Evolutionary conservation across 768 basidiomycete species (phyloP).

Genomic region (Boletus huronensis): DNA sequence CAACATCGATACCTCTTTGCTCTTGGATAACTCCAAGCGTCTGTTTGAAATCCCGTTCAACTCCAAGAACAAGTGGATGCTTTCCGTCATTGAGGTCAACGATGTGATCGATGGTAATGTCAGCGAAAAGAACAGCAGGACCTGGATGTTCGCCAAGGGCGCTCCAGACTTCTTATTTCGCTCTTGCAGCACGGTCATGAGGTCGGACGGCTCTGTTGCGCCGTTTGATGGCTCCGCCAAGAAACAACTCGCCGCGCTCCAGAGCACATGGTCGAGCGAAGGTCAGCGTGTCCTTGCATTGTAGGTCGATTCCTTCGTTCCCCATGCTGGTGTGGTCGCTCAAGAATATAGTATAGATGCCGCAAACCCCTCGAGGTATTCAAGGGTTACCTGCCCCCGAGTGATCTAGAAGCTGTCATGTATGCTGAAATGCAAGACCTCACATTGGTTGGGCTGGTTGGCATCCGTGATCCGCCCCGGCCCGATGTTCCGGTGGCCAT

Average conservation of each 20-base stretch:
- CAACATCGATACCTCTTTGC: constrained; percentile 20
- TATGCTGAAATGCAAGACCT: constrained; percentile 37
- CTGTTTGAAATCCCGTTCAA: constrained; percentile 42
- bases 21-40: constrained; percentile 22
- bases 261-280: constrained; percentile 43
- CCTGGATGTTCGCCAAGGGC: constrained; percentile 51
- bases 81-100: constrained; percentile 37
- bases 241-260: constrained; percentile 22
- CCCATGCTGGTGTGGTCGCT: background rate
- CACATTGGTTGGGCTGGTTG: constrained; percentile 48
- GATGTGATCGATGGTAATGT: constrained; percentile 9
- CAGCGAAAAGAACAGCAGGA: constrained; percentile 6
- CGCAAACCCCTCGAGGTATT: constrained; percentile 29
- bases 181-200: constrained; percentile 35
- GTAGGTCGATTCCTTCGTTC: constrained; percentile 10
- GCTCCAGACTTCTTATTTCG: constrained; percentile 54
- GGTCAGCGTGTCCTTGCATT: constrained; percentile 56
- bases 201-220: constrained; percentile 32
- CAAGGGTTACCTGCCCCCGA: constrained; percentile 25
- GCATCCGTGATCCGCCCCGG: constrained; percentile 56
- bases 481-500: constrained; percentile 48
- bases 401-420: constrained; percentile 38
- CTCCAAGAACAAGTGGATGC: constrained; percentile 59
- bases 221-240: constrained; percentile 27
- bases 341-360: constrained; percentile 18